phyloP scores from a whole-genome alignment of 768 basidiomycete genomes.

The Leccinum fibrillosum region DNA sequence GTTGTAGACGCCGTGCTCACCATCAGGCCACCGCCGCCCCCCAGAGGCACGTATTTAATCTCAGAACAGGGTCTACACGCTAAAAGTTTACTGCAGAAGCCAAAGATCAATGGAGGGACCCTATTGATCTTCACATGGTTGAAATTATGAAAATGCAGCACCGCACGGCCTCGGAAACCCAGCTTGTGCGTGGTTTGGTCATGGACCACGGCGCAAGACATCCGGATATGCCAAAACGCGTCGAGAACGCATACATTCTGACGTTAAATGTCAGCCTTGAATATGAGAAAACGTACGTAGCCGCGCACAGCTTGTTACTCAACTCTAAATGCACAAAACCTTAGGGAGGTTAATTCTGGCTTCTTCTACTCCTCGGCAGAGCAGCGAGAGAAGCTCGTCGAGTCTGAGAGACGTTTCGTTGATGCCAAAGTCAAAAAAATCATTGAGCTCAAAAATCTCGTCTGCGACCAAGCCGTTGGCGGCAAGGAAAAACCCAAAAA shows the following conservation, averaged over 20 bases:
- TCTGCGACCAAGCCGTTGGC: constrained; percentile 91
- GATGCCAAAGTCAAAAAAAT: constrained; percentile 96
- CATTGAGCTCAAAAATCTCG: constrained; percentile 91
- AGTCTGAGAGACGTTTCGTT: constrained; percentile 91
- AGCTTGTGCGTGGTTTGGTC: constrained; percentile 91
- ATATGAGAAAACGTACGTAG: constrained; percentile 96
- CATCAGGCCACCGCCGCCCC: constrained; percentile 69
- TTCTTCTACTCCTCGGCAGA: constrained; percentile 99
- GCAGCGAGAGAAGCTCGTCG: constrained; percentile 97
- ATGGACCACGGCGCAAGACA: constrained; percentile 97
- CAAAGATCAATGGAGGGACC: constrained; percentile 72
- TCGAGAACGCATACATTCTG: constrained; percentile 93
- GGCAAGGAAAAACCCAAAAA: constrained; percentile 76
- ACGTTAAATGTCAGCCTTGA: constrained; percentile 97
- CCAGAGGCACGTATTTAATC: constrained; percentile 46
- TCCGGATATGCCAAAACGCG: constrained; percentile 98
- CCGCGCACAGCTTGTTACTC: constrained; percentile 7
- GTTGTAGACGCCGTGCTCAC: constrained; percentile 94
- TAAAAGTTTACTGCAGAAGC: constrained; percentile 41
- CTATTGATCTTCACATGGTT: constrained; percentile 98
- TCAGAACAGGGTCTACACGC: constrained; percentile 26
- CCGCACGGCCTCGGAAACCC: constrained; percentile 95
- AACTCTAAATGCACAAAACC: constrained; percentile 18
- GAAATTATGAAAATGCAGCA: constrained; percentile 99
- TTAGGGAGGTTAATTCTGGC: constrained; percentile 96